A percentile compares a stretch with the other conserved stretches of the same genome.
Conservation (phyloP, 345 rosid species). For the Kandelia obovata region DNA sequence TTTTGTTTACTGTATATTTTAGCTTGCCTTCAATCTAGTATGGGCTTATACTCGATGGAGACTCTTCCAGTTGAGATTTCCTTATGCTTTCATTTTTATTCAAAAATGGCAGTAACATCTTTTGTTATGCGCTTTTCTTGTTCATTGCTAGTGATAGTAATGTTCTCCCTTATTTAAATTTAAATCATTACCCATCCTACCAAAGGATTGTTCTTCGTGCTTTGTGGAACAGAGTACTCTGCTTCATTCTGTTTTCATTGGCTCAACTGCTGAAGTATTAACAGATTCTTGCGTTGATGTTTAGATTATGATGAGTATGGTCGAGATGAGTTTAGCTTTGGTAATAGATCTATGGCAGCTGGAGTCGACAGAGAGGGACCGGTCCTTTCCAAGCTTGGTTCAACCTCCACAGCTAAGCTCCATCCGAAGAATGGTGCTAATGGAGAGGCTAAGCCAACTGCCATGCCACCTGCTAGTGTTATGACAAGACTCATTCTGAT, state of each 20-base stretch:
- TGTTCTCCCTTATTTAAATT: not conserved
- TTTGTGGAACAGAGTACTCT: constrained; percentile 2
- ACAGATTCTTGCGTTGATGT: not conserved
- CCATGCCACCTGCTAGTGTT: constrained; percentile 94
- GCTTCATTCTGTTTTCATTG: not conserved
- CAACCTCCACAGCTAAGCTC: constrained; percentile 73
- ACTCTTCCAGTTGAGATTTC: not conserved
- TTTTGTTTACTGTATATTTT: not conserved
- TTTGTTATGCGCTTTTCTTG: not conserved
- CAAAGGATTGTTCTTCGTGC: not conserved
- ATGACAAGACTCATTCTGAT: constrained; percentile 92
- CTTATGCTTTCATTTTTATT: no score
- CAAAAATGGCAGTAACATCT: no score
- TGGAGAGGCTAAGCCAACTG: constrained; percentile 45
- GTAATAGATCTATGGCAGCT: constrained; percentile 38
- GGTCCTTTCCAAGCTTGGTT: constrained; percentile 61
- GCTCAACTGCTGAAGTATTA: not conserved
- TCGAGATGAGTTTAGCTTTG: constrained; percentile 63
- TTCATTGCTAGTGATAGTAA: not conserved
- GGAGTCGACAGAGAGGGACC: constrained; percentile 53
- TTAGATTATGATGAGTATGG: constrained; percentile 51
- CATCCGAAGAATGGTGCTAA: constrained; percentile 50
- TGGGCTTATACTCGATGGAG: no score
- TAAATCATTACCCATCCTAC: no score
- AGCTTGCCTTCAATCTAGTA: no score